Percentiles rank a stretch among this genome's conserved stretches.
Evolutionary conservation across 2,329 filamentous ascomycete genomes (phyloP).

Genomic region (Calonectria fujianensis): DNA sequence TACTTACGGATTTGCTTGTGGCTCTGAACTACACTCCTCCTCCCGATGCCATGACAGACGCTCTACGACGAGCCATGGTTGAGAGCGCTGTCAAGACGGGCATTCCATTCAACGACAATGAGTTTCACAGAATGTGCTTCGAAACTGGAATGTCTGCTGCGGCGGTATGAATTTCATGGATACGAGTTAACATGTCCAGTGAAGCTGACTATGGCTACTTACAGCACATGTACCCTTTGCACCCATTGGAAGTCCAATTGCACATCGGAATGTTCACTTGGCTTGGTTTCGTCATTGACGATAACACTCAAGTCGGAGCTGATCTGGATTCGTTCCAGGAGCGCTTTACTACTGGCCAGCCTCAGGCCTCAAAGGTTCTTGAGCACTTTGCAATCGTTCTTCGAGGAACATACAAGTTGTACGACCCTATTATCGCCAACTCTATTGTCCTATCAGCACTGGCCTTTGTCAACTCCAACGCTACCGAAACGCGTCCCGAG

Average conservation of each 20-base stretch:
- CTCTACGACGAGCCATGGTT: conserved; percentile 9
- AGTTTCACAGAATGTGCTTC: conserved; percentile 13
- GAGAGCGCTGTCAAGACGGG: conserved; percentile 2
- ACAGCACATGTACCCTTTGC: conserved; percentile 13
- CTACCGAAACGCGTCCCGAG: conserved; percentile 2
- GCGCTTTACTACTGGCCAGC: conserved; percentile 11
- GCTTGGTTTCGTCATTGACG: conserved; percentile 24
- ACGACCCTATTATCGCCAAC: conserved; percentile 13
- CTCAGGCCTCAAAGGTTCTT: conserved; percentile 2
- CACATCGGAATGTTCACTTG: conserved; percentile 18
- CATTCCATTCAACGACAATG: conserved; percentile 11
- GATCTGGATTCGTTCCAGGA: conserved; percentile 9
- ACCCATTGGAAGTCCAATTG: conserved; percentile 3
- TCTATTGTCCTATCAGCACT: conserved; percentile 2
- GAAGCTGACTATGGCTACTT: not conserved
- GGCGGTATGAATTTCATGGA: conserved; percentile 5
- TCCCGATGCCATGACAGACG: not conserved
- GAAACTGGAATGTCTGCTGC: conserved; percentile 17
- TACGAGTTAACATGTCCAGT: not conserved
- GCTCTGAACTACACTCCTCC: conserved; percentile 19
- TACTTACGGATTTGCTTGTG: conserved; percentile 7
- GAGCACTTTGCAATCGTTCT: conserved; percentile 8
- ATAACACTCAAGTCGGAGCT: not conserved
- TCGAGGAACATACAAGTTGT: conserved; percentile 1
- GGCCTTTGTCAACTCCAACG: conserved; percentile 13